Evolutionary conservation across 164 flowering plant species (phyloP), one percentile per base, ranked within the genome.

Genomic region (Magnolia officinalis): DNA sequence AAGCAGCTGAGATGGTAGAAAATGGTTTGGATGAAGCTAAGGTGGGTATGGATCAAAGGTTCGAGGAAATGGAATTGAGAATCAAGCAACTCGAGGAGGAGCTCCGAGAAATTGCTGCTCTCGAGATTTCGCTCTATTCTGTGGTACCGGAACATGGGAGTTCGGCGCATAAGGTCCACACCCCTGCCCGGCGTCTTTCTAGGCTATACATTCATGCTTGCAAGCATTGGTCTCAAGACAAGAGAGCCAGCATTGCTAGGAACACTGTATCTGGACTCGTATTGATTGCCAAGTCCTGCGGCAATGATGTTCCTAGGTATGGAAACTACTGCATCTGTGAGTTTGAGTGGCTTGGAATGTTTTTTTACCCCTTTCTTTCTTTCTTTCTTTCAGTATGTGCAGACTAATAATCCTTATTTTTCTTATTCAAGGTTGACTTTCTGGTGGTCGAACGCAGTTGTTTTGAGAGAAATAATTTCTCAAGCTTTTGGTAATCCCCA

Each of bases 101-200:
- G 81, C 87, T 96, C 49, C 90, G 96, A 82, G 99, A 90, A 84
- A 93, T 94, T 80, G 99, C 99, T 70, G 93, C 96, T 76, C 92
- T 96, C 55, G 99, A 96, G 83, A 87, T 96, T 69, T 87, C 99
- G 18, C 92, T 96, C 19, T 96, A 96, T 81, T 91, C 99, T 79
- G 90, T 96, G 7, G 92, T 90, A 49, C 91, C 98, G 24, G 98
- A 96, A 85, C 99, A 96, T 87, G 98, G 97, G 50, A 91, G 98
- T 79, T 96, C 99, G 13, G 94, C 97, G 24, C 99, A 94, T 81
- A 96, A 96, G 84, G 94, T 96, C 75, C 99, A 96, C 77, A 90
- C 97, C 65, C 98, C 99, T 76, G 98, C 99, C 74, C 90, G 98
- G 24, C 98, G 98, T 74, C 90, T 96, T 82, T 96, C 98, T 76